These are phyloP conservation scores for Zymoseptoria passerinii DNA, from an alignment of 2,329 filamentous ascomycete genomes.

Conservation along the genomic window DNA sequence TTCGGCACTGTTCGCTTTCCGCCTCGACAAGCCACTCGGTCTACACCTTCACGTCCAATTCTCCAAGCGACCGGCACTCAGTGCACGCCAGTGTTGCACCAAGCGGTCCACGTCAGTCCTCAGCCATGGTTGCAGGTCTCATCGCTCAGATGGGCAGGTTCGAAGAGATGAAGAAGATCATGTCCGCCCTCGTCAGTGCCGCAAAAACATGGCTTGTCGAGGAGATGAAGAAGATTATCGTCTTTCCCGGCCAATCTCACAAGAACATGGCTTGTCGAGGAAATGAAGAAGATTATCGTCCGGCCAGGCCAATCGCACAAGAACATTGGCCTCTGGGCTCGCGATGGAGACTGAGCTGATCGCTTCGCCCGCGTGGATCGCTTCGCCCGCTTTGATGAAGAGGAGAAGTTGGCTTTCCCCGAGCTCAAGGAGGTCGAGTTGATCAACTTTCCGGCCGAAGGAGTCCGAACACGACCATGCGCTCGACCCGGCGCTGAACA, in stretches of 20 bases:
- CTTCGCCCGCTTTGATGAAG: too few relatives aligned
- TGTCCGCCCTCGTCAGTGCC: neutral
- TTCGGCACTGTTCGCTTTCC: neutral
- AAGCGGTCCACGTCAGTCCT: neutral
- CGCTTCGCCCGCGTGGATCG: too few relatives aligned
- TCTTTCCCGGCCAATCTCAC: too few relatives aligned
- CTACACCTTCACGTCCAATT: neutral
- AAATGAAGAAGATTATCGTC: neutral
- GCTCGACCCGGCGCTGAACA: too few relatives aligned
- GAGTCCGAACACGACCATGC: too few relatives aligned
- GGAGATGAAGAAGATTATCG: too few relatives aligned
- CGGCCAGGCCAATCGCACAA: neutral
- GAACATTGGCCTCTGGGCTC: neutral
- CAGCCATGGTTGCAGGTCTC: neutral
- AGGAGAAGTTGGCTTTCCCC: too few relatives aligned
- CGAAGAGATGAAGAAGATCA: neutral
- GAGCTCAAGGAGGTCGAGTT: too few relatives aligned
- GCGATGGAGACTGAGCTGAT: too few relatives aligned
- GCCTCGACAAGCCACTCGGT: neutral
- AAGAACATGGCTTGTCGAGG: too few relatives aligned
- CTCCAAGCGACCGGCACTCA: neutral
- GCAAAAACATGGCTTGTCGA: neutral
- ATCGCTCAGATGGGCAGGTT: too few relatives aligned
- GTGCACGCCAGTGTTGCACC: neutral
- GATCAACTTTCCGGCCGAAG: too few relatives aligned